Conservation (phyloP, 257 asterid genomes). For the Craterostigma plantagineum region DNA sequence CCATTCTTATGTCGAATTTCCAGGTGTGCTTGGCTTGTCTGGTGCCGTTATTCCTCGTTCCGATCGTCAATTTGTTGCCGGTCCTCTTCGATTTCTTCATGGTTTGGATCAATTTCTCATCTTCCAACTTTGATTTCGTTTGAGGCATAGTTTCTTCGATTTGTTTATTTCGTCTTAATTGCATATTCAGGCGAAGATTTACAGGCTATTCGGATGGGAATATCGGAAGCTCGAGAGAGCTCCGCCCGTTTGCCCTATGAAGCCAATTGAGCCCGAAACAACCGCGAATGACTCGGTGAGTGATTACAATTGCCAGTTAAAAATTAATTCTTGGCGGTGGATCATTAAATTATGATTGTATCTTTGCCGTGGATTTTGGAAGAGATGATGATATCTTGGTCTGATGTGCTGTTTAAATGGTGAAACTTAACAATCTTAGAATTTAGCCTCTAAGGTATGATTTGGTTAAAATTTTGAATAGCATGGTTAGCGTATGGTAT, state of each 20-base stretch:
- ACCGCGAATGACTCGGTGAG: conserved; percentile 44
- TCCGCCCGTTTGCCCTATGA: conserved; percentile 79
- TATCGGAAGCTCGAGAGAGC: conserved; percentile 73
- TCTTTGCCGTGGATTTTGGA: too few relatives aligned
- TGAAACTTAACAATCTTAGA: too few relatives aligned
- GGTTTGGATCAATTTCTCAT: conserved; percentile 22
- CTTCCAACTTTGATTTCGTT: background rate
- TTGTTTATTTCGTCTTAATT: background rate
- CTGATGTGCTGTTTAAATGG: too few relatives aligned
- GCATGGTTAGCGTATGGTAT: too few relatives aligned
- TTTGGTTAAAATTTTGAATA: too few relatives aligned
- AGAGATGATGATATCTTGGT: too few relatives aligned
- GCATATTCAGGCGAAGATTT: conserved; percentile 45
- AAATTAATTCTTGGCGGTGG: too few relatives aligned
- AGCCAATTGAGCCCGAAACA: conserved; percentile 35
- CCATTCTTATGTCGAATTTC: conserved; percentile 1
- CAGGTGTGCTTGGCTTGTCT: conserved; percentile 87
- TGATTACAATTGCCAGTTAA: conserved; percentile 6
- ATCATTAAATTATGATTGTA: too few relatives aligned
- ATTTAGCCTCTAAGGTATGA: too few relatives aligned
- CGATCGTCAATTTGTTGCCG: conserved; percentile 78
- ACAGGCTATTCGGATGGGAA: conserved; percentile 72
- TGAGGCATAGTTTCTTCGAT: background rate
- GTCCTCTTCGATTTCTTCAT: conserved; percentile 55
- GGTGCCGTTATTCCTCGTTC: conserved; percentile 80